A percentile compares a stretch with the other conserved stretches of the same genome.
These are phyloP conservation scores for Pseudogymnoascus sp. DNA, from an alignment of 2,329 filamentous ascomycete genomes.

Conservation along the genomic window DNA sequence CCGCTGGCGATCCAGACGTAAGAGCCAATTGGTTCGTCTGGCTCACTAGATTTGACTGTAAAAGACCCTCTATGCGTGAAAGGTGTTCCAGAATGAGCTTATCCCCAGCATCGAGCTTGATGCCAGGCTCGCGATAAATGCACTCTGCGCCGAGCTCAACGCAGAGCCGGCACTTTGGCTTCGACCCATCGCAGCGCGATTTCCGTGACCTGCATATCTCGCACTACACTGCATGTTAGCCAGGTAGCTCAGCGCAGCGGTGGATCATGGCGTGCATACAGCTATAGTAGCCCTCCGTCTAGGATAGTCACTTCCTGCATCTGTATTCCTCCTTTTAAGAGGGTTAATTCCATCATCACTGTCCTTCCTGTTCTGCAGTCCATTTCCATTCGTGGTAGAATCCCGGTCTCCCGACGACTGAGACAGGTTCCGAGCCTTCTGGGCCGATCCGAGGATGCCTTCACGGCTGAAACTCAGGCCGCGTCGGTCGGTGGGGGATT, in stretches of 20 bases:
- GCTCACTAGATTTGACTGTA: conserved; percentile 60
- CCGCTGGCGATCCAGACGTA: conserved; percentile 54
- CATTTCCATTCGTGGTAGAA: conserved; percentile 31
- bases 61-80: conserved; percentile 65
- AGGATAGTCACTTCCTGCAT: conserved; percentile 55
- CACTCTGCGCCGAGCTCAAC: conserved; percentile 75
- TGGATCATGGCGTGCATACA: conserved; percentile 36
- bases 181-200: conserved; percentile 68
- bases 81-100: conserved; percentile 77
- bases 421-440: conserved; percentile 47
- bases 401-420: conserved; percentile 45
- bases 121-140: conserved; percentile 75
- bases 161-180: conserved; percentile 79
- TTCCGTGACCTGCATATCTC: conserved; percentile 76
- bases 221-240: conserved; percentile 43
- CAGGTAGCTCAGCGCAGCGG: conserved; percentile 5
- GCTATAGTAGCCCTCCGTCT: conserved; percentile 58
- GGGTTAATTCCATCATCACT: conserved; percentile 50
- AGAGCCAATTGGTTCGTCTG: conserved; percentile 45
- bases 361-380: conserved; percentile 34
- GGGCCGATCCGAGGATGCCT: conserved; percentile 44
- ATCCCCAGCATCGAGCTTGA: conserved; percentile 80
- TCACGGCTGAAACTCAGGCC: conserved; percentile 46
- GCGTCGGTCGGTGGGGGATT: conserved; percentile 42
- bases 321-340: conserved; percentile 54